Base-by-base conservation (phyloP, 1,284 basidiomycete species). In the Marasmius sp. region DNA sequence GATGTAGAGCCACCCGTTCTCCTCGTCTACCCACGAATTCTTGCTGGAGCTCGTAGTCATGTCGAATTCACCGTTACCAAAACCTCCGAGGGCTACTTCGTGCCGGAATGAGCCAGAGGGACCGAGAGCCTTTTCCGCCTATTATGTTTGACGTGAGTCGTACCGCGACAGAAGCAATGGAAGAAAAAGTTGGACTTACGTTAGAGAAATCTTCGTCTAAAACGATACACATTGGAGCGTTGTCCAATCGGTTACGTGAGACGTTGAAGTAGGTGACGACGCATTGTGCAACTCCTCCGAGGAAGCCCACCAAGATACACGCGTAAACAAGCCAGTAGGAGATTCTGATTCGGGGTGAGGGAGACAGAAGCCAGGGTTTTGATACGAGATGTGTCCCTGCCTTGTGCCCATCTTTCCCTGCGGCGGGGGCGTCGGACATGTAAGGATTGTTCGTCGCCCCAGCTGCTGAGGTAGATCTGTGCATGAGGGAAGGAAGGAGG, bases 11-110 rank as follows among this genome's bases (percentile, higher is more conserved):
- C 52, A 54, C 34, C 33, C 34, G 60, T 84, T 80, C 38, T 88
- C 88, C 71, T 95, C 80, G 61, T 85, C 76, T 61, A 95, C 84
- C 73, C 88, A 95, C 8, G 91, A 90, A 72, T 95, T 95, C 71
- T 91, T 90, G 48, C 80, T 68, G 2, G 86, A 88, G 27, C 77
- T 77, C 1, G 94, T 95, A 7, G 92, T 88, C 92, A 94, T 95
- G 69, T 94, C 88, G 68, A 96, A 96, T 70, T 94, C 86, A 37
- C 89, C 88, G 67, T 94, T 93, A 88, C 92, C 92, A 71, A 91
- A 95, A 1, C 94, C 94, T 62, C 91, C 89, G 74, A 94, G 84
- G 66, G 93, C 86, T 16, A 92, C 83, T 71, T 95, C 93, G 38
- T 85, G 84, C 66, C 82, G 80, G 85, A 93, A 95, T 36, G 83